Evolutionary conservation across 495 filamentous ascomycete genomes (phyloP).

Genomic region (Penicilliopsis zonata): DNA sequence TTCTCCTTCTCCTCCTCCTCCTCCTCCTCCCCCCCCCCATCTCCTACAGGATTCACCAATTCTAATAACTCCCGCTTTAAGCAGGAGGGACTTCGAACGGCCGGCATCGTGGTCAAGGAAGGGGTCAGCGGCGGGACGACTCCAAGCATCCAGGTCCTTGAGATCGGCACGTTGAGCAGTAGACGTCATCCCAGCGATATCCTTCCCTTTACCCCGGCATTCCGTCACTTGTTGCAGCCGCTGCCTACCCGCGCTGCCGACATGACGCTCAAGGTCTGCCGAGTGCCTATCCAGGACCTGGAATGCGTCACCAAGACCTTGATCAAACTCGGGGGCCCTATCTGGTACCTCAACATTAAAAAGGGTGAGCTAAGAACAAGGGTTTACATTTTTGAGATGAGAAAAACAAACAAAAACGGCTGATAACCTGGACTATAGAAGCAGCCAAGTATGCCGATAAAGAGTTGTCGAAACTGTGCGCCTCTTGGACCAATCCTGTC

Average conservation of each 20-base stretch:
- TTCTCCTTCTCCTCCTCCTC: neutral
- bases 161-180: constrained; percentile 50
- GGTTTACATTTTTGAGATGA: neutral
- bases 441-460: constrained; percentile 39
- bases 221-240: constrained; percentile 45
- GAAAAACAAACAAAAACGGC: neutral
- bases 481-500: constrained; percentile 54
- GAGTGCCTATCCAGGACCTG: constrained; percentile 58
- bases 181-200: constrained; percentile 64
- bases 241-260: constrained; percentile 43
- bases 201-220: constrained; percentile 61
- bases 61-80: constrained; percentile 12
- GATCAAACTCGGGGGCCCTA: constrained; percentile 45
- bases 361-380: constrained; percentile 20
- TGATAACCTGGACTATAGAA: constrained; percentile 14
- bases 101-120: constrained; percentile 68
- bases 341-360: constrained; percentile 32
- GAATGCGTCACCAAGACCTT: constrained; percentile 71
- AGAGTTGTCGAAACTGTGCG: constrained; percentile 48
- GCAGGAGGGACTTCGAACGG: constrained; percentile 69
- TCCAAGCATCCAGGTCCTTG: constrained; percentile 63
- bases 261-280: constrained; percentile 49
- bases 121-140: constrained; percentile 46
- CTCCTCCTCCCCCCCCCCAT: neutral
- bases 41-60: neutral